Percentiles rank a stretch among this genome's conserved stretches.
These are phyloP conservation scores for Coprinopsis marcescibilis DNA, from an alignment of 768 basidiomycete species.

Conservation along the genomic window DNA sequence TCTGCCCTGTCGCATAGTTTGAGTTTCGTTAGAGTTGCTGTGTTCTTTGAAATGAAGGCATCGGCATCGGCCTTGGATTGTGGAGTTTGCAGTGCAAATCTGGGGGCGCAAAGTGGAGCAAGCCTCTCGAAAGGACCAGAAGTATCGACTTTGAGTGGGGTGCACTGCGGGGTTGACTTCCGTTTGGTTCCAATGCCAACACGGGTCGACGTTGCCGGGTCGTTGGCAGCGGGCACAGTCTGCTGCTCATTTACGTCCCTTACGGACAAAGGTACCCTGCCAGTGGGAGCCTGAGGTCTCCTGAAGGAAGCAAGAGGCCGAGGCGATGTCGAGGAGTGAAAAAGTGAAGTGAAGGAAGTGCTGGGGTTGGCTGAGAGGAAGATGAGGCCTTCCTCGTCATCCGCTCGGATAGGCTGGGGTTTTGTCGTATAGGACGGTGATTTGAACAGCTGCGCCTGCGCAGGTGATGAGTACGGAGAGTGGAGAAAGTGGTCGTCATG, in stretches of 20 bases:
- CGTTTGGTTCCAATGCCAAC: slow-evolving; percentile 57
- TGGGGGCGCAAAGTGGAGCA: slow-evolving; percentile 49
- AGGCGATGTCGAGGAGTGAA: slow-evolving; percentile 38
- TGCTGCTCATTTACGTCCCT: slow-evolving; percentile 24
- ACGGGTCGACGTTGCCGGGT: slow-evolving; percentile 18
- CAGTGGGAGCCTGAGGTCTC: slow-evolving; percentile 32
- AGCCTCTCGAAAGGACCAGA: slow-evolving; percentile 48
- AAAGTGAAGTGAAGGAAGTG: slow-evolving; percentile 32
- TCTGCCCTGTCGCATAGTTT: slow-evolving; percentile 51
- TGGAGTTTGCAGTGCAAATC: slow-evolving; percentile 42
- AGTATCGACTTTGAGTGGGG: slow-evolving; percentile 44
- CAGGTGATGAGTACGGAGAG: slow-evolving; percentile 45
- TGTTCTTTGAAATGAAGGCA: slow-evolving; percentile 42
- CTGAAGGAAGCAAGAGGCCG: slow-evolving; percentile 62
- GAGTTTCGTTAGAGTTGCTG: slow-evolving; percentile 59
- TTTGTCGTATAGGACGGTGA: slow-evolving; percentile 31
- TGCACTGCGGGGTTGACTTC: slow-evolving; percentile 51
- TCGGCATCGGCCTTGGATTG: slow-evolving; percentile 54
- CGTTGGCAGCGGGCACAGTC: slow-evolving; percentile 12
- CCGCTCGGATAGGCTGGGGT: slow-evolving; percentile 38
- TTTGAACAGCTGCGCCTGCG: slow-evolving; percentile 28
- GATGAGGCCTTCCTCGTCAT: slow-evolving; percentile 54
- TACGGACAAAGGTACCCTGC: slow-evolving; percentile 37
- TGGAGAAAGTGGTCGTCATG: slow-evolving; percentile 49
- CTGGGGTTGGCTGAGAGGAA: slow-evolving; percentile 48